phyloP scores from a whole-genome alignment of 345 rosid species.

The Noccaea bulbosa region DNA sequence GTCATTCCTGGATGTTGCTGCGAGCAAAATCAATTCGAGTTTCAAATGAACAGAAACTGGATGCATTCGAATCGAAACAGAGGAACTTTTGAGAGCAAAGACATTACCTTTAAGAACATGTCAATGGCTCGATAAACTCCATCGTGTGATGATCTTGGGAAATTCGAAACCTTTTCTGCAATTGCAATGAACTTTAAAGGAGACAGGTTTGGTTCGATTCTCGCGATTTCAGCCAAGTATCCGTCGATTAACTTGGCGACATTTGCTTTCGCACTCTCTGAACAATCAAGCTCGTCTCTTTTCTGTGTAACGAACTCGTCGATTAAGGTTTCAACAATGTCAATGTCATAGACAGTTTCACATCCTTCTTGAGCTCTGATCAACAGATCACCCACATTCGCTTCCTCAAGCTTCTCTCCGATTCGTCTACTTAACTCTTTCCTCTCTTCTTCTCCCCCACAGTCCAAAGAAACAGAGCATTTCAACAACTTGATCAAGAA shows the following conservation, averaged over 20 bases:
- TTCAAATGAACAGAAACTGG: background rate
- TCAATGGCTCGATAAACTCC: conserved; percentile 77
- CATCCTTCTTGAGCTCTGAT: conserved; percentile 54
- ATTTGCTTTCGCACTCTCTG: conserved; percentile 48
- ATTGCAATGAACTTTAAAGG: conserved; percentile 48
- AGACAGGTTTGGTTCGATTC: conserved; percentile 55
- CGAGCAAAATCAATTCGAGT: conserved; percentile 4
- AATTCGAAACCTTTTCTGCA: conserved; percentile 51
- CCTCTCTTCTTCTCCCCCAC: conserved; percentile 56
- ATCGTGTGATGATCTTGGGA: conserved; percentile 67
- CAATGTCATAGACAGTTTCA: conserved; percentile 57
- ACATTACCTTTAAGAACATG: conserved; percentile 67
- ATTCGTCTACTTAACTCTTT: conserved; percentile 56
- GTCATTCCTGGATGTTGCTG: conserved; percentile 67
- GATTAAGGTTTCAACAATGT: conserved; percentile 57
- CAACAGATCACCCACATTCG: conserved; percentile 58
- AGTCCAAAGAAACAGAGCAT: conserved; percentile 52
- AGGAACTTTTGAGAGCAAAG: background rate
- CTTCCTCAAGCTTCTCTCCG: conserved; percentile 66
- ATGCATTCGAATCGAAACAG: background rate
- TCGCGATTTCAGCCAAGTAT: conserved; percentile 66
- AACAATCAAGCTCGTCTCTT: conserved; percentile 33
- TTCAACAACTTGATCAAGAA: conserved; percentile 66
- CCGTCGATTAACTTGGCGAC: conserved; percentile 68
- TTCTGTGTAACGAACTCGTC: conserved; percentile 49